phyloP scores from a whole-genome alignment of 176 grass and related monocot species.

The Lolium perenne region DNA sequence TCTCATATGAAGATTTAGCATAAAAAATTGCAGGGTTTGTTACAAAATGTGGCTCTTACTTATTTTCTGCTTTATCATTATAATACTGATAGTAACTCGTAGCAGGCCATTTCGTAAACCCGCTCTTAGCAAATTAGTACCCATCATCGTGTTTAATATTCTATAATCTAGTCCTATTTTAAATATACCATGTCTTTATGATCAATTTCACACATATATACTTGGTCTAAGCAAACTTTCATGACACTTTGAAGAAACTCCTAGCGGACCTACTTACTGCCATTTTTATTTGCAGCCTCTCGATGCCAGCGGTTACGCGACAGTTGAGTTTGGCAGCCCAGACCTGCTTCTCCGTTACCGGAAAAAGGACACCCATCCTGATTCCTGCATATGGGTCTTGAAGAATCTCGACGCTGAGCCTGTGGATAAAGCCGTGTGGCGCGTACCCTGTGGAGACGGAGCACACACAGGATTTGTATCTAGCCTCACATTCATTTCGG shows the following conservation, averaged over 20 bases:
- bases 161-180: background rate
- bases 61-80: slow-evolving; percentile 16
- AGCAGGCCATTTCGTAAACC: background rate
- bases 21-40: background rate
- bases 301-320: slow-evolving; percentile 52
- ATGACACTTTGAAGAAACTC: slow-evolving; percentile 11
- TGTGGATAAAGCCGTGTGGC: slow-evolving; percentile 54
- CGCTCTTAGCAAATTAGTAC: slow-evolving; percentile 10
- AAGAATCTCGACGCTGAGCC: slow-evolving; percentile 29
- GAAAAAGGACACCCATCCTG: slow-evolving; percentile 41
- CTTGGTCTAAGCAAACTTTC: slow-evolving; percentile 20
- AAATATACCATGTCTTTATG: background rate
- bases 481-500: slow-evolving; percentile 66
- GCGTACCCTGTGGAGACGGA: slow-evolving; percentile 72
- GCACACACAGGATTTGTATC: slow-evolving; percentile 70
- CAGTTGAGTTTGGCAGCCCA: slow-evolving; percentile 54
- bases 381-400: slow-evolving; percentile 54
- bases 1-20: slow-evolving; percentile 11
- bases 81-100: slow-evolving; percentile 22
- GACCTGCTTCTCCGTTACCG: slow-evolving; percentile 64
- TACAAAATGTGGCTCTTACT: background rate
- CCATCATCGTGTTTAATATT: slow-evolving; percentile 14
- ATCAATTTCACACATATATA: slow-evolving; percentile 7
- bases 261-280: slow-evolving; percentile 3
- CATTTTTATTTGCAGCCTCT: slow-evolving; percentile 65